Evolutionary conservation across 192 early-diverging fungal genomes (phyloP).

Genomic region (Linnemannia schmuckeri): DNA sequence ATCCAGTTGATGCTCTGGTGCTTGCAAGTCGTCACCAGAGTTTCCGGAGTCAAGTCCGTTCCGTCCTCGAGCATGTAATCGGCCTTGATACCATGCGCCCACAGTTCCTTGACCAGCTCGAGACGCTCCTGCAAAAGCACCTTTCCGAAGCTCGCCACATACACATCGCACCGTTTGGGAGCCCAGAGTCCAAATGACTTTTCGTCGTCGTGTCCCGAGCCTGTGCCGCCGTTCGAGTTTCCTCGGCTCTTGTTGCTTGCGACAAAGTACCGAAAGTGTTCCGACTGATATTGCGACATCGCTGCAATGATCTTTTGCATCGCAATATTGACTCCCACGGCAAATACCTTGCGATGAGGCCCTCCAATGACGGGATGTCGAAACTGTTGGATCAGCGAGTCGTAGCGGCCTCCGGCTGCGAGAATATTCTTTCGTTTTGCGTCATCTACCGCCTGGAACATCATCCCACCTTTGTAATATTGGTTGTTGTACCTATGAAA

Average conservation of each 20-base stretch:
- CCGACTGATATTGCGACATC: slow-evolving; percentile 71
- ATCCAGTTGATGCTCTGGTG: slow-evolving; percentile 85
- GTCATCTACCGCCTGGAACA: slow-evolving; percentile 68
- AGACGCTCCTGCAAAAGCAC: slow-evolving; percentile 80
- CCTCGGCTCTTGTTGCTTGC: slow-evolving; percentile 55
- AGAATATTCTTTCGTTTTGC: slow-evolving; percentile 66
- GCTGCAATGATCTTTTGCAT: slow-evolving; percentile 76
- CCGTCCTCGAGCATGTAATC: slow-evolving; percentile 87
- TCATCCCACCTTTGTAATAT: slow-evolving; percentile 70
- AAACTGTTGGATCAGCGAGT: slow-evolving; percentile 67
- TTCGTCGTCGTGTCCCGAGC: slow-evolving; percentile 21
- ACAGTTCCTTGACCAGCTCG: slow-evolving; percentile 81
- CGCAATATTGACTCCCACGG: slow-evolving; percentile 89
- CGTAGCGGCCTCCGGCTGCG: slow-evolving; percentile 69
- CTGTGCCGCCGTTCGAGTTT: not conserved
- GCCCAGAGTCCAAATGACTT: slow-evolving; percentile 67
- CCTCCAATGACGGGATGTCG: slow-evolving; percentile 59
- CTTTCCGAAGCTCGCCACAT: slow-evolving; percentile 87
- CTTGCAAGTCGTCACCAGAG: slow-evolving; percentile 69
- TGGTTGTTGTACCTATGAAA: slow-evolving; percentile 66
- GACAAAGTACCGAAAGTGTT: slow-evolving; percentile 64
- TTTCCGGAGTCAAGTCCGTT: slow-evolving; percentile 76
- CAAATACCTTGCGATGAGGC: slow-evolving; percentile 58
- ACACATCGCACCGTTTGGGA: slow-evolving; percentile 78
- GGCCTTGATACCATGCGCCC: slow-evolving; percentile 81